phyloP scores from a whole-genome alignment of 176 grass and related monocot species.

The Musa troglodytarum region DNA sequence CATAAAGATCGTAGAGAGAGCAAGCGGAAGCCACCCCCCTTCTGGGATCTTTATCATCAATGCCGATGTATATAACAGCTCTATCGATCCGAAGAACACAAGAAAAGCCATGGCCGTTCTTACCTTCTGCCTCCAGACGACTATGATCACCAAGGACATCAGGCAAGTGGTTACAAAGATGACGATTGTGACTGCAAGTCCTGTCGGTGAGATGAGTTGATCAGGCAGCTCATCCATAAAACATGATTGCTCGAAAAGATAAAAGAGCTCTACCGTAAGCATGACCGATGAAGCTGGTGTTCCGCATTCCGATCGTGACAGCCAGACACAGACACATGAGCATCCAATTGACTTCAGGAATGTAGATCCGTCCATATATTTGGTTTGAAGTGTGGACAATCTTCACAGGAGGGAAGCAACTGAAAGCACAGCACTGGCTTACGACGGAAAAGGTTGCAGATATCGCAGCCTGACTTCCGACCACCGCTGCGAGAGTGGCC shows the following conservation, averaged over 20 bases:
- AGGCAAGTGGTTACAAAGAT: slow-evolving; percentile 17
- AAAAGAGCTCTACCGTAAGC: slow-evolving; percentile 9
- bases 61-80: slow-evolving; percentile 5
- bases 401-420: slow-evolving; percentile 14
- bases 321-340: slow-evolving; percentile 9
- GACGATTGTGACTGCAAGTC: slow-evolving; percentile 7
- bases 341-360: slow-evolving; percentile 21
- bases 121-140: slow-evolving; percentile 7
- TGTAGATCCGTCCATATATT: slow-evolving; percentile 13
- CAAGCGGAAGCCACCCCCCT: slow-evolving; percentile 8
- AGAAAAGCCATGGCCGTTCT: slow-evolving; percentile 2
- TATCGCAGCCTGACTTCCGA: slow-evolving; percentile 17
- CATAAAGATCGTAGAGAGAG: slow-evolving; percentile 6
- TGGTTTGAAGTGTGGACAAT: slow-evolving; percentile 14
- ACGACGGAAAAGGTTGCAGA: slow-evolving; percentile 13
- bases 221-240: neutral
- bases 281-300: slow-evolving; percentile 11
- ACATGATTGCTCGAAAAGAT: neutral
- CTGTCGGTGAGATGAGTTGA: neutral
- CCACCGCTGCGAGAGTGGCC: slow-evolving; percentile 13
- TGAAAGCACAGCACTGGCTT: slow-evolving; percentile 12
- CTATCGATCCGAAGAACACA: slow-evolving; percentile 5
- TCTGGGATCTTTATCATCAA: slow-evolving; percentile 13
- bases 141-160: slow-evolving; percentile 14
- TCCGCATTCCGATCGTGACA: slow-evolving; percentile 13